Evolutionary conservation across 140 eudicot species (phyloP).

Genomic region (Senecio squalidus): DNA sequence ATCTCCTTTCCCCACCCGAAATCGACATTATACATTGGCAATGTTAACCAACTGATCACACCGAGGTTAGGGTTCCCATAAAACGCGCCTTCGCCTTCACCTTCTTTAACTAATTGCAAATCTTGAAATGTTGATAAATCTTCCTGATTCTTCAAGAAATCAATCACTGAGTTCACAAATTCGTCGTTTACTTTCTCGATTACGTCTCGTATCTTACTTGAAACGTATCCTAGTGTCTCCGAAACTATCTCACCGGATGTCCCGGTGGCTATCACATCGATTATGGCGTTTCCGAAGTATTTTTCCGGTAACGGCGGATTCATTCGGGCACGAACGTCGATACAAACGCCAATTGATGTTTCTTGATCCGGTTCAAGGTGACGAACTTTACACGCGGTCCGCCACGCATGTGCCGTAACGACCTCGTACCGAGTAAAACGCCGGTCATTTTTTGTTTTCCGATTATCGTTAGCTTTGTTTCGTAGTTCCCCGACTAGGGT

Average conservation of each 20-base stretch:
- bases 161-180: conserved; percentile 38
- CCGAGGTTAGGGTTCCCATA: conserved; percentile 52
- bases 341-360: conserved; percentile 30
- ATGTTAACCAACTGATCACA: conserved; percentile 47
- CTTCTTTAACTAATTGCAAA: conserved; percentile 17
- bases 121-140: conserved; percentile 45
- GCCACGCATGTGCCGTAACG: conserved; percentile 52
- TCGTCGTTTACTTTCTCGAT: conserved; percentile 35
- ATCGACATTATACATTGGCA: conserved; percentile 47
- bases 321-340: conserved; percentile 34
- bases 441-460: neutral
- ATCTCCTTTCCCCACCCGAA: conserved; percentile 71
- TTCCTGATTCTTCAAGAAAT: conserved; percentile 34
- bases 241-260: conserved; percentile 38
- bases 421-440: conserved; percentile 47
- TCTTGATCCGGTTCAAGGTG: conserved; percentile 29
- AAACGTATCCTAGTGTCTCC: conserved; percentile 35
- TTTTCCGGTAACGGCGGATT: conserved; percentile 42
- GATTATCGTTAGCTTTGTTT: conserved; percentile 29
- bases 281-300: conserved; percentile 54
- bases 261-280: conserved; percentile 38
- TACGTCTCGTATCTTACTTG: conserved; percentile 35
- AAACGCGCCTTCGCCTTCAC: conserved; percentile 25
- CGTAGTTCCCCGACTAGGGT: conserved; percentile 28
- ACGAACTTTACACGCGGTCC: conserved; percentile 42